These are phyloP conservation scores for Neotropicomus parvogracilis DNA, from an alignment of 1,284 basidiomycete genomes.

Conservation along the genomic window DNA sequence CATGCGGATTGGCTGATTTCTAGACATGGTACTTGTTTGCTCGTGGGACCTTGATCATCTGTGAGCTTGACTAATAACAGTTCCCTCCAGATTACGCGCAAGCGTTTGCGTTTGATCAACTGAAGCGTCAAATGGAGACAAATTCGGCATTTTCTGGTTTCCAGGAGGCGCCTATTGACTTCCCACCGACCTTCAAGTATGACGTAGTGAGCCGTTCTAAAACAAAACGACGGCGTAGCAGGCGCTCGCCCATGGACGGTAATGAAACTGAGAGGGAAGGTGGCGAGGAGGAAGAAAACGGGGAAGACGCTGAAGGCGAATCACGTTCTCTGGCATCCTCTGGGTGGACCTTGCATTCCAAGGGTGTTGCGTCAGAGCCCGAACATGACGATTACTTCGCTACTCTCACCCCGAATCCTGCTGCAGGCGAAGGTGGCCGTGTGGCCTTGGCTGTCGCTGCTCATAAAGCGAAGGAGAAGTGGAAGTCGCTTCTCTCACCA, in stretches of 20 bases:
- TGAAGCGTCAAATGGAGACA: constrained; percentile 64
- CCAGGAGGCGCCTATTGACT: constrained; percentile 63
- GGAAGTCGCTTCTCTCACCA: constrained; percentile 46
- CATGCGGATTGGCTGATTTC: constrained; percentile 73
- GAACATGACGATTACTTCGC: constrained; percentile 44
- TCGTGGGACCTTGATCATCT: neutral
- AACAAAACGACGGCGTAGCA: constrained; percentile 37
- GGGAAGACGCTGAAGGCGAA: constrained; percentile 44
- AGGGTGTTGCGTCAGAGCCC: constrained; percentile 33
- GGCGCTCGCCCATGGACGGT: constrained; percentile 32
- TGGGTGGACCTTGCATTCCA: constrained; percentile 48
- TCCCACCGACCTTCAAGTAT: constrained; percentile 85
- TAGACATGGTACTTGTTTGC: constrained; percentile 42
- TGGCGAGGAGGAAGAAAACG: constrained; percentile 38
- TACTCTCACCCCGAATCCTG: constrained; percentile 25
- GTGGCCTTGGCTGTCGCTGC: constrained; percentile 44
- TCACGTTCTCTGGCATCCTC: constrained; percentile 52
- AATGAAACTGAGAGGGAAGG: constrained; percentile 33
- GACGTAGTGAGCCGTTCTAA: constrained; percentile 62
- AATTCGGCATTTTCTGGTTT: constrained; percentile 67
- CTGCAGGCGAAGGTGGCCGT: constrained; percentile 35
- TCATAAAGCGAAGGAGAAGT: constrained; percentile 58
- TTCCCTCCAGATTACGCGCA: constrained; percentile 55
- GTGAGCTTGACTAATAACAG: neutral
- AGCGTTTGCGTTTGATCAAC: constrained; percentile 78